Base-by-base conservation (phyloP, 73 alveolate species). In the Uronychia setigera region DNA sequence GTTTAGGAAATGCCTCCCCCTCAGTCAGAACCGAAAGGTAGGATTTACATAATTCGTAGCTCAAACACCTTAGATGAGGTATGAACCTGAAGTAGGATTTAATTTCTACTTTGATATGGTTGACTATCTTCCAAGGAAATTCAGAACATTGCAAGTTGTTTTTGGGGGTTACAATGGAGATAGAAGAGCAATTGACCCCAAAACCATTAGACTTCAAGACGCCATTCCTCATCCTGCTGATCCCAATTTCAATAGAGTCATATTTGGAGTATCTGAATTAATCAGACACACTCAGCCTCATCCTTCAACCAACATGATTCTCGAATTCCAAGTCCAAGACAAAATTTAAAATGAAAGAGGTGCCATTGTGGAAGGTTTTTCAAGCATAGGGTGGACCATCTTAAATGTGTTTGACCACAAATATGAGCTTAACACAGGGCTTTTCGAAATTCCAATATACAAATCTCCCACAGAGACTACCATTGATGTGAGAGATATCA, bases 341-440 rank as follows among this genome's bases (percentile, higher is more conserved):
- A 58, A 76, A 28, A 59, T 25, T 31, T 76, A 81, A 30, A 59
- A 46, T 28, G 86, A 58, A 26, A 77, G 59, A 11, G 86, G 77
- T 34, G 86, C 35, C 29, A 59, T 46, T 13, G 35, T 67, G 31
- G 89, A 67, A 30, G 87, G 87, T 33, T 87, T 30, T 34, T 67
- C 90, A 32, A 83, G 93, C 28, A 83, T 92, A 59, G 99, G 99
- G 25, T 95, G 99, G 98, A 94, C 97, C 9, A 58, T 92, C 26
- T 78, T 95, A 32, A 95, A 95, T 78, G 84, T 93, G 31, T 95
- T 93, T 86, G 97, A 95, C 79, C 91, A 67, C 31, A 82, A 89
- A 14, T 85, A 89, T 59, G 87, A 86, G 32, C 87, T 58, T 87
- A 80, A 87, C 80, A 82, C 93, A 57, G 99, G 99, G 0, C 85